A percentile compares a stretch with the other conserved stretches of the same genome.
These are phyloP conservation scores for Aegilops speltoides DNA, from an alignment of 176 grass and related monocot species.

Conservation along the genomic window DNA sequence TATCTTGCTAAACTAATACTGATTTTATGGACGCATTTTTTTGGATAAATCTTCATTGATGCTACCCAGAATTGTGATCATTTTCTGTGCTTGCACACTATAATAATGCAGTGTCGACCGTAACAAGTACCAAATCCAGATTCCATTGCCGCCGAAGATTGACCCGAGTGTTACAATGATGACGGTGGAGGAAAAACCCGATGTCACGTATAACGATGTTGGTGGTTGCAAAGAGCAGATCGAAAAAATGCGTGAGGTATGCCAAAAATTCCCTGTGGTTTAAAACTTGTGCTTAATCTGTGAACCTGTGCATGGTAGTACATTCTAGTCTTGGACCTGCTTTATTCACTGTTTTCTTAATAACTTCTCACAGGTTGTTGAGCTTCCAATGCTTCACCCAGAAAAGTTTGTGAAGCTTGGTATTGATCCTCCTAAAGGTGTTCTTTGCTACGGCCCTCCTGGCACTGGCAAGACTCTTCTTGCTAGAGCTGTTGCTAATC, in stretches of 20 bases:
- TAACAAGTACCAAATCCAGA: conserved; percentile 95
- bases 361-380: conserved; percentile 61
- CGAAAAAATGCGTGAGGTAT: conserved; percentile 94
- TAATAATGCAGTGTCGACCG: conserved; percentile 71
- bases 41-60: background rate
- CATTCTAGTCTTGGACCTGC: background rate
- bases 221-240: conserved; percentile 97
- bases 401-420: conserved; percentile 97
- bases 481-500: conserved; percentile 91
- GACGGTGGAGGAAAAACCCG: conserved; percentile 96
- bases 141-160: conserved; percentile 89
- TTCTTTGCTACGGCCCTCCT: conserved; percentile 90
- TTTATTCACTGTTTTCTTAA: conserved; percentile 10
- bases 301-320: background rate
- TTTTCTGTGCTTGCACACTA: background rate
- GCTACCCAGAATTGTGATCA: background rate
- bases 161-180: conserved; percentile 98
- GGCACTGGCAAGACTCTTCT: conserved; percentile 94
- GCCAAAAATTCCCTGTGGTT: background rate
- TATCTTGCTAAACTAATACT: background rate
- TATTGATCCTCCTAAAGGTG: conserved; percentile 88
- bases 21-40: background rate
- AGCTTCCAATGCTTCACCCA: conserved; percentile 97
- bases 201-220: conserved; percentile 95
- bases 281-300: background rate